A percentile compares a stretch with the other conserved stretches of the same genome.
phyloP scores from a whole-genome alignment of 257 asterid genomes.

The Paraleonurus japonicus region DNA sequence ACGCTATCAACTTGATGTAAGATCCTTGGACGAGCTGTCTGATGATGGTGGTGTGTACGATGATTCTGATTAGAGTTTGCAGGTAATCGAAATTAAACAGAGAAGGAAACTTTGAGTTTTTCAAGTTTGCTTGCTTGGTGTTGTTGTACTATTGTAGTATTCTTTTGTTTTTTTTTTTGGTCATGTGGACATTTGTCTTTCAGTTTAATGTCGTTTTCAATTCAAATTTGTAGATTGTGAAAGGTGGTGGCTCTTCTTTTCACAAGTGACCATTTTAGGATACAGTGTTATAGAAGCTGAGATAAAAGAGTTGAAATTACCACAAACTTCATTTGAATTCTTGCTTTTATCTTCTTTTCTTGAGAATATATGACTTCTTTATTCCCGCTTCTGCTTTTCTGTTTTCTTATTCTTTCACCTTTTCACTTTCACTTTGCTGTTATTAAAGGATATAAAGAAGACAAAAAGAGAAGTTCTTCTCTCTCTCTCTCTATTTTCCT shows the following conservation, averaged over 20 bases:
- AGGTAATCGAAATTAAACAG: not conserved
- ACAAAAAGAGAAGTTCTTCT: not conserved
- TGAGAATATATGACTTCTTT: slow-evolving; percentile 13
- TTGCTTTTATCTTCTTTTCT: slow-evolving; percentile 19
- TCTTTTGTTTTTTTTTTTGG: not conserved
- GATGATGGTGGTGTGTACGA: slow-evolving; percentile 32
- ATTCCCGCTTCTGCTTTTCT: no score
- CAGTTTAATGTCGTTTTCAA: not conserved
- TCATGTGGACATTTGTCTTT: not conserved
- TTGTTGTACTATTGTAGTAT: slow-evolving; percentile 3
- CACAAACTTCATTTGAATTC: not conserved
- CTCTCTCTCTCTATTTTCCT: slow-evolving; percentile 14
- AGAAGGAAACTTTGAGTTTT: not conserved
- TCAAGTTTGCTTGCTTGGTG: slow-evolving; percentile 7
- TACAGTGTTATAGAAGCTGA: not conserved
- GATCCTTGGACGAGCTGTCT: slow-evolving; percentile 37
- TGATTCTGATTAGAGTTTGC: slow-evolving; percentile 38
- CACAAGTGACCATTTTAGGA: slow-evolving; percentile 13
- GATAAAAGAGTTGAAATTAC: slow-evolving; percentile 15
- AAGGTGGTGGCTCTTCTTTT: slow-evolving; percentile 21
- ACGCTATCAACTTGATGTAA: slow-evolving; percentile 37
- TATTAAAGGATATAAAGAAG: not conserved
- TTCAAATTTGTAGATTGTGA: slow-evolving; percentile 8
- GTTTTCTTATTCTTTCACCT: slow-evolving; percentile 16
- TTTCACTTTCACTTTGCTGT: slow-evolving; percentile 30